A percentile compares a stretch with the other conserved stretches of the same genome.
phyloP scores from a whole-genome alignment of 2,329 filamentous ascomycete genomes.

The Aspergillus sp. region DNA sequence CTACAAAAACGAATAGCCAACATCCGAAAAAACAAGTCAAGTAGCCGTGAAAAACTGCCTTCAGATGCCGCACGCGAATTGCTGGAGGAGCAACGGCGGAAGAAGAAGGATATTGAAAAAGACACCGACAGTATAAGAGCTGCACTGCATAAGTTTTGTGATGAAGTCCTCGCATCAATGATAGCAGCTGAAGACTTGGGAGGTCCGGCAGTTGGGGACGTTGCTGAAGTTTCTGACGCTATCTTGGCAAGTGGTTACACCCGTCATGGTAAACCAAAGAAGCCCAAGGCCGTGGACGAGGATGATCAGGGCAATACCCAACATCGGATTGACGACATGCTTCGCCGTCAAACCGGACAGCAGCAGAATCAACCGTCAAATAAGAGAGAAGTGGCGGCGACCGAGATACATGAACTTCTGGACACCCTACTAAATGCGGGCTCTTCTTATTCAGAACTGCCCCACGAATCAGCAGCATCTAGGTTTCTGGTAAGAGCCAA shows the following conservation, averaged over 20 bases:
- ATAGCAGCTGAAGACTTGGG: slow-evolving; percentile 81
- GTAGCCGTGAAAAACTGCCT: slow-evolving; percentile 58
- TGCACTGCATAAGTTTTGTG: slow-evolving; percentile 69
- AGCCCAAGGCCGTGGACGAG: slow-evolving; percentile 30
- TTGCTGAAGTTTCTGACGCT: slow-evolving; percentile 63
- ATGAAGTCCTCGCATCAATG: slow-evolving; percentile 69
- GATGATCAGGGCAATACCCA: slow-evolving; percentile 40
- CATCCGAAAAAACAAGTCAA: slow-evolving; percentile 58
- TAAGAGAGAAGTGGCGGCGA: slow-evolving; percentile 50
- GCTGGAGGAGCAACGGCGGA: slow-evolving; percentile 59
- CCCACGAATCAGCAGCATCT: slow-evolving; percentile 53
- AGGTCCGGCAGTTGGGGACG: slow-evolving; percentile 76
- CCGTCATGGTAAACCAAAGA: slow-evolving; percentile 49
- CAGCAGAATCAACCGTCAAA: slow-evolving; percentile 31
- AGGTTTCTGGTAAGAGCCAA: slow-evolving; percentile 56
- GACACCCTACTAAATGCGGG: slow-evolving; percentile 47
- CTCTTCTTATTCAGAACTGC: slow-evolving; percentile 49
- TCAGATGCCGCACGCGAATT: slow-evolving; percentile 64
- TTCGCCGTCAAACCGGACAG: slow-evolving; percentile 37
- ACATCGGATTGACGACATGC: slow-evolving; percentile 53
- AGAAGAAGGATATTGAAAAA: slow-evolving; percentile 60
- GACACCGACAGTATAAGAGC: slow-evolving; percentile 63
- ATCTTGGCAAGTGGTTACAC: slow-evolving; percentile 55
- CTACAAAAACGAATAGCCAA: slow-evolving; percentile 59
- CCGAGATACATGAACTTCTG: slow-evolving; percentile 49